Conservation (phyloP, 805 yeast genomes). For the Teunomyces lycoperdinae region DNA sequence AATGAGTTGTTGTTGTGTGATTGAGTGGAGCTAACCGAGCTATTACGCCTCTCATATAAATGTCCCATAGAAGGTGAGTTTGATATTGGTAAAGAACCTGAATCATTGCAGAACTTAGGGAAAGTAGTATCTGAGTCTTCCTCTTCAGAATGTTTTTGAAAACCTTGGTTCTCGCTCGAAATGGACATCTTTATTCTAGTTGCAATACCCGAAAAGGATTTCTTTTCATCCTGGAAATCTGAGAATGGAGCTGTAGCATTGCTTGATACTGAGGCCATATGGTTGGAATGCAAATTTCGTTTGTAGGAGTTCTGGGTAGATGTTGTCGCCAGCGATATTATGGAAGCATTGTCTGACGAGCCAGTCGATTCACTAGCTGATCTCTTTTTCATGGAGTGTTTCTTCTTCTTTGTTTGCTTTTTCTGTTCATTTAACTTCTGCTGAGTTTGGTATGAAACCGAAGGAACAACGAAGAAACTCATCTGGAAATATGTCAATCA, state of each 20-base stretch:
- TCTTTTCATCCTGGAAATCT: neutral
- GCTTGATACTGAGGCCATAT: neutral
- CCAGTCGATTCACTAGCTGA: conserved; percentile 1
- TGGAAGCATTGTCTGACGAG: conserved; percentile 3
- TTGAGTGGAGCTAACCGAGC: conserved; percentile 17
- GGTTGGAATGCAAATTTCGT: neutral
- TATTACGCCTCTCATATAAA: conserved; percentile 12
- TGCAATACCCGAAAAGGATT: conserved; percentile 12
- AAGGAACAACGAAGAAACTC: conserved; percentile 40
- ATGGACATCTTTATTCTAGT: conserved; percentile 5
- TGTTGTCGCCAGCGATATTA: conserved; percentile 3
- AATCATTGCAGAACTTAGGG: neutral
- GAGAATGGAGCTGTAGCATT: neutral
- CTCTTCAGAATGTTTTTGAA: neutral
- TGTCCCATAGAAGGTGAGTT: conserved; percentile 3
- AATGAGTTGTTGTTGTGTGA: conserved; percentile 8
- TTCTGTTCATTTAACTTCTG: conserved; percentile 30
- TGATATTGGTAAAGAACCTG: conserved; percentile 1
- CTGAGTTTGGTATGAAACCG: conserved; percentile 40
- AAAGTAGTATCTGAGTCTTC: neutral
- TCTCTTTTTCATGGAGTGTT: neutral
- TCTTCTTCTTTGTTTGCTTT: conserved; percentile 12
- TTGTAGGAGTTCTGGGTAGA: conserved; percentile 3
- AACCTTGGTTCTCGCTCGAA: neutral
- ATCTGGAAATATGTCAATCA: conserved; percentile 13